These are phyloP conservation scores for Boletus rubropictus DNA, from an alignment of 768 basidiomycete species.

Conservation along the genomic window DNA sequence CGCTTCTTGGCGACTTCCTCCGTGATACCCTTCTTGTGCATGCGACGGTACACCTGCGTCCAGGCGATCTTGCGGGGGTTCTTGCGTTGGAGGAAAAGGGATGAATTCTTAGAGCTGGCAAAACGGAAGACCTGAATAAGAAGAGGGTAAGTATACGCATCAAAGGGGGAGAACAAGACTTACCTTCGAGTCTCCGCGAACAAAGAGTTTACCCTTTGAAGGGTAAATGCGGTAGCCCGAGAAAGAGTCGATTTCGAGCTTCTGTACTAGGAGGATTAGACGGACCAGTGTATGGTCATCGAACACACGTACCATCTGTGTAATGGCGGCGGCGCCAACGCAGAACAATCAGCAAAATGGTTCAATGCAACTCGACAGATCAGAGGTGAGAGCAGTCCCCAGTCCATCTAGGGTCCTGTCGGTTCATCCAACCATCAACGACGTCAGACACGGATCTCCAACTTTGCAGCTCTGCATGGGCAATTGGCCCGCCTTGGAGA, in stretches of 20 bases:
- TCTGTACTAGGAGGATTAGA: slow-evolving; percentile 41
- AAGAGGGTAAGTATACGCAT: neutral
- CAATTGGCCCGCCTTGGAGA: slow-evolving; percentile 6
- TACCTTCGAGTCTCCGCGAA: slow-evolving; percentile 95
- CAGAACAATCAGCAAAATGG: slow-evolving; percentile 15
- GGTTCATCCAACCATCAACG: slow-evolving; percentile 40
- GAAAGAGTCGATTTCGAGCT: slow-evolving; percentile 99
- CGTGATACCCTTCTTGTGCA: slow-evolving; percentile 99
- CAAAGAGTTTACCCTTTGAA: slow-evolving; percentile 91
- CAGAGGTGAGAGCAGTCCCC: slow-evolving; percentile 5
- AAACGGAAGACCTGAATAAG: slow-evolving; percentile 90
- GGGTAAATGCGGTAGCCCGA: slow-evolving; percentile 98
- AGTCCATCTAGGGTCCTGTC: slow-evolving; percentile 34
- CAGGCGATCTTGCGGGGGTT: slow-evolving; percentile 99
- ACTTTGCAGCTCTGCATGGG: neutral
- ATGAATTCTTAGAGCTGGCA: slow-evolving; percentile 85
- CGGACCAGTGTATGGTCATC: neutral
- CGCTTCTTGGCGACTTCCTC: slow-evolving; percentile 99
- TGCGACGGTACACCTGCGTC: slow-evolving; percentile 89
- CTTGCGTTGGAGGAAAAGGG: slow-evolving; percentile 98
- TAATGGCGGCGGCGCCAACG: neutral
- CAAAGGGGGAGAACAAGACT: slow-evolving; percentile 14
- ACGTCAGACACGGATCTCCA: slow-evolving; percentile 13
- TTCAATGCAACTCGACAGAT: slow-evolving; percentile 11
- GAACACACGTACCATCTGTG: slow-evolving; percentile 24